These are phyloP conservation scores for Phytophthora parvispora DNA, from an alignment of 352 stramenopile genomes.

Conservation along the genomic window DNA sequence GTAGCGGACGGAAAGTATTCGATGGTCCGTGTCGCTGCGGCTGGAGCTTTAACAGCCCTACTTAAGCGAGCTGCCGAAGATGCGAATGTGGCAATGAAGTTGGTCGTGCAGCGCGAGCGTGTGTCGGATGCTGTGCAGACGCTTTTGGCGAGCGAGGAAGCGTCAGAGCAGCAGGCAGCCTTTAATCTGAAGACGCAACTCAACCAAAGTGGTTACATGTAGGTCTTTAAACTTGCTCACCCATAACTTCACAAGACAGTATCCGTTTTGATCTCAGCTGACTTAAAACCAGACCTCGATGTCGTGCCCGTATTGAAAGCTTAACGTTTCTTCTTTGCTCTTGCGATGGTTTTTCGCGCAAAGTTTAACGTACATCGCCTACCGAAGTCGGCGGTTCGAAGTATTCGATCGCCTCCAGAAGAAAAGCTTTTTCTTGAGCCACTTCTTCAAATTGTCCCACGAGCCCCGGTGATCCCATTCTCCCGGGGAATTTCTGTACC, in stretches of 20 bases:
- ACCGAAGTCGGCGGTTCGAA: background rate
- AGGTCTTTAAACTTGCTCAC: too few relatives aligned
- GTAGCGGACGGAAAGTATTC: constrained; percentile 78
- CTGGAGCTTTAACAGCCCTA: constrained; percentile 54
- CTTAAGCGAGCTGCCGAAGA: constrained; percentile 40
- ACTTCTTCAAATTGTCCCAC: background rate
- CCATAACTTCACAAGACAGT: too few relatives aligned
- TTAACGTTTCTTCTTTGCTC: too few relatives aligned
- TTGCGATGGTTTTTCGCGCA: too few relatives aligned
- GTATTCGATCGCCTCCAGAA: background rate
- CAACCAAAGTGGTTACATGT: constrained; percentile 15
- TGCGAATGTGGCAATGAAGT: constrained; percentile 46
- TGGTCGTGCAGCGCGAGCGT: constrained; percentile 64
- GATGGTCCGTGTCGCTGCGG: constrained; percentile 74
- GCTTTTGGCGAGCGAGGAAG: constrained; percentile 63
- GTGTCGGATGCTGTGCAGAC: constrained; percentile 51
- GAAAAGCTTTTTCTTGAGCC: background rate
- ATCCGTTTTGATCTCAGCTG: too few relatives aligned
- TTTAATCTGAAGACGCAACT: constrained; percentile 59
- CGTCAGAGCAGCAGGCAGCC: constrained; percentile 70
- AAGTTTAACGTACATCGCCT: background rate
- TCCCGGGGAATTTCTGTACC: background rate
- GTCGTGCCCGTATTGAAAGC: too few relatives aligned
- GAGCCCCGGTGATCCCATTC: background rate
- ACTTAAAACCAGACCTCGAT: too few relatives aligned